These are phyloP conservation scores for Vitis rupestris DNA, from an alignment of 164 flowering plant genomes.

Conservation along the genomic window DNA sequence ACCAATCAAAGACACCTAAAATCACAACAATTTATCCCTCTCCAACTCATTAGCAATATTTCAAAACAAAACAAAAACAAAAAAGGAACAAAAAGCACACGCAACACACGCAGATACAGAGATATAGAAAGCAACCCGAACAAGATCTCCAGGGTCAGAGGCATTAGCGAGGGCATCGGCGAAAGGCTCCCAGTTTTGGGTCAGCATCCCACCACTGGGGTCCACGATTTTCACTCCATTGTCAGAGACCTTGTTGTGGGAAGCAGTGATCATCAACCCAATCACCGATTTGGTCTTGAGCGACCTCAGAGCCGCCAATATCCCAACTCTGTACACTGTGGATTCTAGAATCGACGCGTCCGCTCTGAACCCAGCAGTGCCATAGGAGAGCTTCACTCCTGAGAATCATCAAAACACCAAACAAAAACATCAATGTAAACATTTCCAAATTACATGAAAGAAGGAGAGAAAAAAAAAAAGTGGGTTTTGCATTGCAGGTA, in stretches of 20 bases:
- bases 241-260: slow-evolving; percentile 61
- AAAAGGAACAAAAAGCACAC: too few relatives aligned
- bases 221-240: slow-evolving; percentile 73
- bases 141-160: slow-evolving; percentile 33
- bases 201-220: slow-evolving; percentile 65
- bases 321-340: slow-evolving; percentile 39
- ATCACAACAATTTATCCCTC: too few relatives aligned
- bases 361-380: slow-evolving; percentile 63
- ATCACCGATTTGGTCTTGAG: slow-evolving; percentile 45
- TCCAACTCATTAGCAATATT: too few relatives aligned
- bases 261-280: slow-evolving; percentile 79
- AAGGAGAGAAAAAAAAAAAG: too few relatives aligned
- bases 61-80: too few relatives aligned
- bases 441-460: not conserved
- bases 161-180: slow-evolving; percentile 62
- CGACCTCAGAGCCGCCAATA: slow-evolving; percentile 59
- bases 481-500: not conserved
- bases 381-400: slow-evolving; percentile 65
- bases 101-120: too few relatives aligned
- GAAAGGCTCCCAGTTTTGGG: slow-evolving; percentile 76
- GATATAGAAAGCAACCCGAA: slow-evolving; percentile 28
- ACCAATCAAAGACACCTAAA: too few relatives aligned
- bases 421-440: not conserved
- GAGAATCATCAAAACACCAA: slow-evolving; percentile 2
- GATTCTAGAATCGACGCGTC: slow-evolving; percentile 56